Percentiles rank a stretch among this genome's conserved stretches.
phyloP scores from a whole-genome alignment of 129 eudicot species.

The Lonicera japonica region DNA sequence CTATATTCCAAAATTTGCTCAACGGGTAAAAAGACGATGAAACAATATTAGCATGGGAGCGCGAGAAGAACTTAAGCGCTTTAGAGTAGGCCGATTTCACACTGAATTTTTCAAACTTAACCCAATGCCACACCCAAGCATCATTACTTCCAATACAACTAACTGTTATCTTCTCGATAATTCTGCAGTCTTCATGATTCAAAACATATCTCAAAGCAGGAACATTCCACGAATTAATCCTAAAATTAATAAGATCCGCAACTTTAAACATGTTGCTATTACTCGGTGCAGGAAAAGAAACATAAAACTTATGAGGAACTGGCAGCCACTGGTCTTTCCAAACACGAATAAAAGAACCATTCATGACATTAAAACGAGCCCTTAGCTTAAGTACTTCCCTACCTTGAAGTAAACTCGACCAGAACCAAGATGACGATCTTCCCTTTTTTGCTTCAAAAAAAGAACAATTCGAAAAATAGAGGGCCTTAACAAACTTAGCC shows the following conservation, averaged over 20 bases:
- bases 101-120: background rate
- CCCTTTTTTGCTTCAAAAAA: background rate
- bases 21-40: too few relatives aligned
- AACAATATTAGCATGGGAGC: background rate
- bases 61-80: background rate
- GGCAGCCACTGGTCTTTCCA: background rate
- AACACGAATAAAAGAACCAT: background rate
- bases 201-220: too few relatives aligned
- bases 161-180: too few relatives aligned
- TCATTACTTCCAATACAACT: background rate
- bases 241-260: background rate
- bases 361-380: background rate
- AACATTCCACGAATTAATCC: background rate
- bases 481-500: background rate
- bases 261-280: background rate
- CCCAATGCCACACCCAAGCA: background rate
- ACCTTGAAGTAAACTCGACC: background rate
- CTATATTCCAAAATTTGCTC: background rate
- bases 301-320: background rate
- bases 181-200: too few relatives aligned
- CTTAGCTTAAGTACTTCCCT: background rate
- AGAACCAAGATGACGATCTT: background rate
- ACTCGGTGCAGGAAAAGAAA: too few relatives aligned
- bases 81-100: background rate
- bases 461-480: background rate